phyloP scores from a whole-genome alignment of 2,329 filamentous ascomycete genomes.

The Colletotrichum limetticola region DNA sequence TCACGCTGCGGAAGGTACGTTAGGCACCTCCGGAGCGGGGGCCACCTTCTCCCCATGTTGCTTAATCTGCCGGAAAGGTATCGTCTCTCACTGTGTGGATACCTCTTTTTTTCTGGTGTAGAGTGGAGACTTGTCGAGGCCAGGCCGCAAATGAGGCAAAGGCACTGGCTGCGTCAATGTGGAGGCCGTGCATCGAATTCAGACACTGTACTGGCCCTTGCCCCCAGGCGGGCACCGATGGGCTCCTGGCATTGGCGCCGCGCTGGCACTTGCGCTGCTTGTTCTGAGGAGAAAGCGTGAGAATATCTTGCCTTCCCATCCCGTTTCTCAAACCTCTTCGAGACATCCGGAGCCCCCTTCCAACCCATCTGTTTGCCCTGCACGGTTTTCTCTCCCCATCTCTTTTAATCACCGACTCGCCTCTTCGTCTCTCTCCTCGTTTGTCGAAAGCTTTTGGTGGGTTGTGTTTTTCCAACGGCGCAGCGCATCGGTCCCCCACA shows the following conservation, averaged over 20 bases:
- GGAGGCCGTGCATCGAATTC: not conserved
- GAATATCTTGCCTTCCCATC: slow-evolving; percentile 38
- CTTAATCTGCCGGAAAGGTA: slow-evolving; percentile 21
- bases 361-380: slow-evolving; percentile 28
- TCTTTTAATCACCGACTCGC: slow-evolving; percentile 29
- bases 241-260: not conserved
- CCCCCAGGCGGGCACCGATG: not conserved
- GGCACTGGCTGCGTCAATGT: not conserved
- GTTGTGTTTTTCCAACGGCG: slow-evolving; percentile 23
- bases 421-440: not conserved
- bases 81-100: slow-evolving; percentile 24
- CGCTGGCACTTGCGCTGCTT: slow-evolving; percentile 15
- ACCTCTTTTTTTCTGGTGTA: not conserved
- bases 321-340: slow-evolving; percentile 39
- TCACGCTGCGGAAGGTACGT: not conserved
- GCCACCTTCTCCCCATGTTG: slow-evolving; percentile 9
- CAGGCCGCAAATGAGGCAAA: not conserved
- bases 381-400: slow-evolving; percentile 30
- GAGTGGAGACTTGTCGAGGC: not conserved
- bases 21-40: not conserved
- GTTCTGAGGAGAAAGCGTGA: slow-evolving; percentile 23
- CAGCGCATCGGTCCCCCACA: slow-evolving; percentile 24
- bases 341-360: slow-evolving; percentile 35
- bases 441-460: slow-evolving; percentile 21
- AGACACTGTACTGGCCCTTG: not conserved